A percentile compares a stretch with the other conserved stretches of the same genome.
phyloP scores from a whole-genome alignment of 129 eudicot species.

The Apium graveolens region DNA sequence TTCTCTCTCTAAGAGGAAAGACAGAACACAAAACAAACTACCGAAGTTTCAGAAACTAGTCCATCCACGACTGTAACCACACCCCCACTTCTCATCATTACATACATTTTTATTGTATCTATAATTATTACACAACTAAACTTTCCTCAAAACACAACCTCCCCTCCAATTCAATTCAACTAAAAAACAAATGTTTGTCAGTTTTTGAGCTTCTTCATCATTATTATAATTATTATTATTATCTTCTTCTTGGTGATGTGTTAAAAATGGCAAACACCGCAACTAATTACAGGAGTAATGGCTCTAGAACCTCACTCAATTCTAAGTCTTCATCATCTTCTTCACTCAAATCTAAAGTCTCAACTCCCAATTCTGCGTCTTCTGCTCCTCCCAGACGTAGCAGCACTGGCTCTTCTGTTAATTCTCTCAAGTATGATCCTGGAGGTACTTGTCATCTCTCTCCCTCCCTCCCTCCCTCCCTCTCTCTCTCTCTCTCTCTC shows the following conservation, averaged over 20 bases:
- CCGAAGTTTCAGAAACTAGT: background rate
- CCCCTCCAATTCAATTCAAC: background rate
- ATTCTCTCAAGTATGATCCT: slow-evolving; percentile 30
- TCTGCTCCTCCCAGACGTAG: slow-evolving; percentile 51
- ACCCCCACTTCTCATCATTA: slow-evolving; percentile 8
- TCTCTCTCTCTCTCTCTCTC: slow-evolving; percentile 1
- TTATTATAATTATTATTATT: background rate
- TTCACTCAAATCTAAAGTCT: slow-evolving; percentile 49
- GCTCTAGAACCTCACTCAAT: slow-evolving; percentile 17
- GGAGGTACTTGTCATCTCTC: slow-evolving; percentile 35
- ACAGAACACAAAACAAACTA: background rate
- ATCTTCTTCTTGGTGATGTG: slow-evolving; percentile 10
- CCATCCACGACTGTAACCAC: slow-evolving; percentile 4
- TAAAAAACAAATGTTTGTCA: background rate
- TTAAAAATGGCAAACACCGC: slow-evolving; percentile 40
- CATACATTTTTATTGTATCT: background rate
- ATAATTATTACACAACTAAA: background rate
- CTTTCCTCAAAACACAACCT: background rate
- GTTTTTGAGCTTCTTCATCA: background rate
- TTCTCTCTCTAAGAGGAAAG: background rate
- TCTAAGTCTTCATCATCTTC: slow-evolving; percentile 25
- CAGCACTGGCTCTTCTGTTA: slow-evolving; percentile 53
- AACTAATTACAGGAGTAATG: slow-evolving; percentile 24
- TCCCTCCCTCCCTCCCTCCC: background rate
- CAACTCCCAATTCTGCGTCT: slow-evolving; percentile 15